Percentiles rank a stretch among this genome's conserved stretches.
Evolutionary conservation across 2,329 filamentous ascomycete genomes (phyloP).

Genomic region (Exophiala oligosperma): DNA sequence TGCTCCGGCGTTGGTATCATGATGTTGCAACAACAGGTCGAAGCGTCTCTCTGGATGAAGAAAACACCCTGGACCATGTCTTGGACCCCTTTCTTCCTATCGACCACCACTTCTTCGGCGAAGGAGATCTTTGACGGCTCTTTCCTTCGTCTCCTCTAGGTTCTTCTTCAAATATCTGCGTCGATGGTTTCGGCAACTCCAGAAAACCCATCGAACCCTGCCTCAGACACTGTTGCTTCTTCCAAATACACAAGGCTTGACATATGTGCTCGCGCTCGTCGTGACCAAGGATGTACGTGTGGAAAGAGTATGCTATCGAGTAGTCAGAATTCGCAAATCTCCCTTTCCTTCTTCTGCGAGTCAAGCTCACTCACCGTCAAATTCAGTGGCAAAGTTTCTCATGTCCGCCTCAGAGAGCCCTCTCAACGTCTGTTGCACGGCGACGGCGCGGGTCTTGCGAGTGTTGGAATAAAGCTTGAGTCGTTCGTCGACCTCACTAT

Average conservation of each 20-base stretch:
- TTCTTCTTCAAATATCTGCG: not conserved
- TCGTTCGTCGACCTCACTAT: slow-evolving; percentile 53
- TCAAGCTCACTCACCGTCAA: slow-evolving; percentile 5
- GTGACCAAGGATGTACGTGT: not conserved
- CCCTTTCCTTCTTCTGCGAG: not conserved
- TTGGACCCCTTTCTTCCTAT: not conserved
- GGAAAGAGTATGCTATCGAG: not conserved
- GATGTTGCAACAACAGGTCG: not conserved
- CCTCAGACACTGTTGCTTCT: not conserved
- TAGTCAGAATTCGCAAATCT: not conserved
- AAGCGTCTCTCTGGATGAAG: not conserved
- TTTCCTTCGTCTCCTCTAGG: not conserved
- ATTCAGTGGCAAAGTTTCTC: slow-evolving; percentile 1
- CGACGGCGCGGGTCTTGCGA: slow-evolving; percentile 57
- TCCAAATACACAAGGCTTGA: not conserved
- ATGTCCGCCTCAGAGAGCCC: slow-evolving; percentile 8
- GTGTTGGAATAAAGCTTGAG: slow-evolving; percentile 61
- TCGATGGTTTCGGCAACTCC: not conserved
- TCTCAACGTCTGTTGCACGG: slow-evolving; percentile 59
- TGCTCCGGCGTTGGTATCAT: not conserved
- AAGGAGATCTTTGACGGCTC: not conserved
- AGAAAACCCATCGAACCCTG: not conserved
- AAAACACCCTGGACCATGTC: not conserved
- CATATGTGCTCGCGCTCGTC: not conserved
- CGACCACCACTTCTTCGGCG: not conserved